A percentile compares a stretch with the other conserved stretches of the same genome.
phyloP scores from a whole-genome alignment of 1,284 basidiomycete genomes.

The Apiotrichum akiyoshidainum region DNA sequence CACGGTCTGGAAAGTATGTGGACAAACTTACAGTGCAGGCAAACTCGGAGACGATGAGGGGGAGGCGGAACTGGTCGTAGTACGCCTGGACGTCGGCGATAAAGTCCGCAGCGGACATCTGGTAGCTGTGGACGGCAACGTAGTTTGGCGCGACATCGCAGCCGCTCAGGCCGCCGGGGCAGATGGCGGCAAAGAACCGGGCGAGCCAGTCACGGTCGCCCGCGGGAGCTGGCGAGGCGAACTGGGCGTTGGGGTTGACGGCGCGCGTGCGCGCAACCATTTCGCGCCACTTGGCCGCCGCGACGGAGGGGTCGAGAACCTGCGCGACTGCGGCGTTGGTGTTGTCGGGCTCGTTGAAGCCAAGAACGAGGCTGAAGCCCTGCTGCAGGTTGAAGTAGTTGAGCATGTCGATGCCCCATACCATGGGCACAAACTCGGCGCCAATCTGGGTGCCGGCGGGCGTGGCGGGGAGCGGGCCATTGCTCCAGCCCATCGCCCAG shows the following conservation, averaged over 20 bases:
- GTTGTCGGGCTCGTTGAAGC: conserved; percentile 11
- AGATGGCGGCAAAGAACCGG: conserved; percentile 6
- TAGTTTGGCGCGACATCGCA: conserved; percentile 28
- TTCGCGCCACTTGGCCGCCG: neutral
- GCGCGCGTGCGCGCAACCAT: neutral
- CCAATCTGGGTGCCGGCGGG: neutral
- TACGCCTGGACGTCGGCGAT: conserved; percentile 21
- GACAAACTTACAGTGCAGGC: conserved; percentile 13
- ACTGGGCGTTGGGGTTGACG: conserved; percentile 2
- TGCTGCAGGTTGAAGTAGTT: neutral
- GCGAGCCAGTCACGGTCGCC: conserved; percentile 32
- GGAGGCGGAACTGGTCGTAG: conserved; percentile 21
- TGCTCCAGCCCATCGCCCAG: conserved; percentile 2
- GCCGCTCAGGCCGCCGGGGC: conserved; percentile 23
- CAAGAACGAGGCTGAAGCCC: conserved; percentile 1
- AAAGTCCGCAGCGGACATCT: conserved; percentile 36
- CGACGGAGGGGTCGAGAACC: neutral
- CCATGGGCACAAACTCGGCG: conserved; percentile 7
- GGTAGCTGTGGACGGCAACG: conserved; percentile 41
- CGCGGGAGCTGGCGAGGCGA: conserved; percentile 35
- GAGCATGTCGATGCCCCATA: neutral
- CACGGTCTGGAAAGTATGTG: neutral
- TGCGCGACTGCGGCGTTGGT: neutral
- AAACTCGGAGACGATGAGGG: conserved; percentile 41
- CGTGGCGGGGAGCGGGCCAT: conserved; percentile 1